These are phyloP conservation scores for Boletus insuetus DNA, from an alignment of 768 basidiomycete genomes.

Conservation along the genomic window DNA sequence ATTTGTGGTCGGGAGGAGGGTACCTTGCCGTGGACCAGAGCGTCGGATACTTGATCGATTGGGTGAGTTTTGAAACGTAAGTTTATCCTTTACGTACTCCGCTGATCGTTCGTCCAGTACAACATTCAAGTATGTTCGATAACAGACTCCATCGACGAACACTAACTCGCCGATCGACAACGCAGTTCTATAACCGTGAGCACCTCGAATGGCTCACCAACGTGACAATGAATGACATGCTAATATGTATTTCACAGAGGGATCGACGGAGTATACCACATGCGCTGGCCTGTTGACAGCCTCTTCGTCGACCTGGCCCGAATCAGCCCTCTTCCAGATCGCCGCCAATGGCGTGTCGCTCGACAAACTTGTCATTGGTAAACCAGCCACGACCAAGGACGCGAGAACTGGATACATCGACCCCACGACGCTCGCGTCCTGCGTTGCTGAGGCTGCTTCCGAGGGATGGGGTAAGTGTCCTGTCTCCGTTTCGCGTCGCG, in stretches of 20 bases:
- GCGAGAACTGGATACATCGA: slow-evolving; percentile 57
- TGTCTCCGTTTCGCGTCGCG: not conserved
- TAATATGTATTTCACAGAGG: slow-evolving; percentile 46
- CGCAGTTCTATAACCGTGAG: slow-evolving; percentile 31
- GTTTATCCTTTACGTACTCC: not conserved
- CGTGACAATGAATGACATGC: not conserved
- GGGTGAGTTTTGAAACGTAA: slow-evolving; percentile 31
- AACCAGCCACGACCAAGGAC: slow-evolving; percentile 42
- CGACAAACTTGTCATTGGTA: slow-evolving; percentile 56
- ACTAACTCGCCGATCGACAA: slow-evolving; percentile 2
- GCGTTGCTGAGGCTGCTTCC: slow-evolving; percentile 57
- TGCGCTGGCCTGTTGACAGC: slow-evolving; percentile 56
- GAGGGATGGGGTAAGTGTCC: slow-evolving; percentile 62
- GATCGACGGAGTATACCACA: slow-evolving; percentile 59
- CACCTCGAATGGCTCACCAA: not conserved
- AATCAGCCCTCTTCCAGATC: slow-evolving; percentile 57
- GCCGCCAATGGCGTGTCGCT: slow-evolving; percentile 43
- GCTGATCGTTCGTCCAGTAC: slow-evolving; percentile 13
- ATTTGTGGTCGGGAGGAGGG: slow-evolving; percentile 27
- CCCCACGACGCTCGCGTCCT: slow-evolving; percentile 53
- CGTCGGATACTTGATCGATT: slow-evolving; percentile 46
- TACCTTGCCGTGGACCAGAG: slow-evolving; percentile 36
- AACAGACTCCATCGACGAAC: not conserved
- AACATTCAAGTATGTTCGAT: slow-evolving; percentile 39
- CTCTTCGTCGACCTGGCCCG: slow-evolving; percentile 61